Conservation (phyloP, 495 filamentous ascomycete species). For the Lineolata rhizophorae region DNA sequence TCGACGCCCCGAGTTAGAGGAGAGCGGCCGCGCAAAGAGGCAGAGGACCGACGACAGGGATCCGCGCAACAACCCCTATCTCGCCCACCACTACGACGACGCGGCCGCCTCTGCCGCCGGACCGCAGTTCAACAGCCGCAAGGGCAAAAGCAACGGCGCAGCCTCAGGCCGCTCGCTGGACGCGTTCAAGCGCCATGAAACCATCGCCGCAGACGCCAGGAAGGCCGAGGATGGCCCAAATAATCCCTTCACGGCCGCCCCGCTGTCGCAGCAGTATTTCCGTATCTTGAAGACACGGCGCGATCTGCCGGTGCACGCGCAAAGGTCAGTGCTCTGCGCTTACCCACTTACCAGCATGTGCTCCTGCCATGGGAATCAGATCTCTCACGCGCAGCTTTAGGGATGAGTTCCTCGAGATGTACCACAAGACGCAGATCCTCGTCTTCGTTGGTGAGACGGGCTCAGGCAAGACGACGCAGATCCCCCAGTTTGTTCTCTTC, state of each 20-base stretch:
- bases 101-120: constrained; percentile 18
- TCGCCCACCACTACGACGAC: constrained; percentile 65
- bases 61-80: constrained; percentile 56
- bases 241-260: constrained; percentile 64
- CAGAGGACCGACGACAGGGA: constrained; percentile 24
- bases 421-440: constrained; percentile 81
- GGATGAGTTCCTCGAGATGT: constrained; percentile 81
- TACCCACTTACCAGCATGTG: constrained; percentile 12
- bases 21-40: constrained; percentile 25
- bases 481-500: constrained; percentile 92
- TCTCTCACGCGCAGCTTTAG: constrained; percentile 22
- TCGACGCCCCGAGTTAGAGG: not conserved
- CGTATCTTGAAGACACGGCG: constrained; percentile 65
- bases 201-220: constrained; percentile 52
- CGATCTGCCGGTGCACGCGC: constrained; percentile 71
- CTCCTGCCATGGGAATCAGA: too few relatives aligned
- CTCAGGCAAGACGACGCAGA: constrained; percentile 98
- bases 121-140: constrained; percentile 12
- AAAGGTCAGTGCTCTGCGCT: too few relatives aligned
- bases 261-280: constrained; percentile 67
- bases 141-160: constrained; percentile 18
- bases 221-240: constrained; percentile 57
- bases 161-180: constrained; percentile 23
- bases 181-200: constrained; percentile 52
- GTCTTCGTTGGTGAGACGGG: constrained; percentile 98